Base-by-base conservation (phyloP, 176 grass and related monocot species). In the Paspalum vaginatum region DNA sequence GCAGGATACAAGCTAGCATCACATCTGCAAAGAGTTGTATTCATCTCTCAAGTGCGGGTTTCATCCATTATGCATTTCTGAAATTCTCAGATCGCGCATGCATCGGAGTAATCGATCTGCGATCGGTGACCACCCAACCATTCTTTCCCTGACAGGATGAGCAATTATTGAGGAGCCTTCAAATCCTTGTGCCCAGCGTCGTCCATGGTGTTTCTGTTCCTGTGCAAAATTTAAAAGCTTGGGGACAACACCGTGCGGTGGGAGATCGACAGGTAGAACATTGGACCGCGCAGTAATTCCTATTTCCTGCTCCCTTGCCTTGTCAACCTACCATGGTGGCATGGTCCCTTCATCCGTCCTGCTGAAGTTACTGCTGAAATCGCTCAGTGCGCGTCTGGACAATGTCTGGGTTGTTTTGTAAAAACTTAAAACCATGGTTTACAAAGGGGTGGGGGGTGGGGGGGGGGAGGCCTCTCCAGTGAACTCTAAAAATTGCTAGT, bases 101-200 rank as follows among this genome's bases (percentile, higher is more conserved):
- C 43, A 11, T 15, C 9, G 21, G 24, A 11, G 18, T 24, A 38
- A 60, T 8, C 37, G 37, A 73, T 65, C 68, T 61, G 49, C 13
- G 38, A 72, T 38, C 22, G 11, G 47, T 51, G 59, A 65, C 44
- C 53, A 48, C 4, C 15, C 49, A 22, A 40, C 38, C 54, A 24
- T 48, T 37, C 21, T 67, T 53, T 37, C 16, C 8, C 7, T 21
- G 72, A 59, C 61, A 84, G 52, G 40, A 56, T 5, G 25, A 15
- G 12, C 76, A 80, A 46, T 86, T 58, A 80, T 74, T 79, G 68
- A 73, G 37, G 49, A 66, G 59, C 68, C 48, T 58, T 55, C 67
- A 24, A 37, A 45, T 63, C 55, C 59, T 47, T 16, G 42, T 61
- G 45, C 16, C 26, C 13, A 9, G 48, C 58, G 16, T 22, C 51